Conservation (phyloP, 2,329 filamentous ascomycete species). For the Colletotrichum costaricense region DNA sequence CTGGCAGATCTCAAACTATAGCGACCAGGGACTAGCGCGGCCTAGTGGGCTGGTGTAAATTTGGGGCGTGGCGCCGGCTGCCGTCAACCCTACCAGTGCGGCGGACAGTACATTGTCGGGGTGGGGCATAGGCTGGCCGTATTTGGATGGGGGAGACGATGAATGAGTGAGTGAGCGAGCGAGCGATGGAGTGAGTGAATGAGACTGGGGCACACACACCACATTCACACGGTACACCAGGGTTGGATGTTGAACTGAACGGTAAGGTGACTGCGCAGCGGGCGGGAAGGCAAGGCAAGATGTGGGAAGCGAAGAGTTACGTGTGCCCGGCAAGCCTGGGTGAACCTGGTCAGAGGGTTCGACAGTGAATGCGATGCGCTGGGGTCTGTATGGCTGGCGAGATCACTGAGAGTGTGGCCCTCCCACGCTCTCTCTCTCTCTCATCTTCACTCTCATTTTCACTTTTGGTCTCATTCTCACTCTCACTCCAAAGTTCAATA, state of each 20-base stretch:
- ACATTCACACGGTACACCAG: too few species aligned
- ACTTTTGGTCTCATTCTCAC: not conserved
- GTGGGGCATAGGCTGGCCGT: conserved; percentile 19
- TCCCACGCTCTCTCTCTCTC: not conserved
- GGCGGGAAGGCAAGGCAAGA: not conserved
- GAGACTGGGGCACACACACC: not conserved
- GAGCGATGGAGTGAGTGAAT: not conserved
- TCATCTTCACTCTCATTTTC: not conserved
- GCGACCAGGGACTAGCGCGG: conserved; percentile 25
- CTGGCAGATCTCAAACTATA: conserved; percentile 23
- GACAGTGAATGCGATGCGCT: not conserved
- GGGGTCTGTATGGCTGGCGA: not conserved
- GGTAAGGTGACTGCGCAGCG: not conserved
- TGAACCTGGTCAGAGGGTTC: conserved; percentile 1
- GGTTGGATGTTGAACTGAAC: conserved; percentile 6
- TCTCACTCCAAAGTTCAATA: not conserved
- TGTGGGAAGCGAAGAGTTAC: conserved; percentile 8
- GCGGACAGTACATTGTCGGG: conserved; percentile 16
- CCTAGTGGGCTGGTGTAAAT: conserved; percentile 30
- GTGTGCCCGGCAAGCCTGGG: conserved; percentile 20
- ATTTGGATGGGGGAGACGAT: conserved; percentile 14
- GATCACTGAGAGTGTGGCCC: not conserved
- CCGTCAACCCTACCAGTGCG: conserved; percentile 34
- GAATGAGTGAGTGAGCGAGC: not conserved
- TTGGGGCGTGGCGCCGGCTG: conserved; percentile 36